phyloP scores from a whole-genome alignment of 2,329 filamentous ascomycete genomes.

The Nannizziopsis barbatae region DNA sequence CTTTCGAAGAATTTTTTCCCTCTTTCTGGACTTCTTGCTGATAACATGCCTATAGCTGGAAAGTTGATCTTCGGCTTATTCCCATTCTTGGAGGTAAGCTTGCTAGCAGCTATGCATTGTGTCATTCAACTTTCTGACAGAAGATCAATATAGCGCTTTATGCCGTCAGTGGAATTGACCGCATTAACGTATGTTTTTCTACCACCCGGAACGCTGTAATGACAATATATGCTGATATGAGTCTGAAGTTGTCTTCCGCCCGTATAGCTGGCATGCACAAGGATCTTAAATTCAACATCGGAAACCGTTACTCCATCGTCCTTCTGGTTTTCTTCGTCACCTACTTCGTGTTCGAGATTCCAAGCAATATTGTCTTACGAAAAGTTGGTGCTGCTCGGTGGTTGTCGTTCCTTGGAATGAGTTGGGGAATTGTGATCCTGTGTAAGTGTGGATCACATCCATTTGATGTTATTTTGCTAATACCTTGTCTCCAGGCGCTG shows the following conservation, averaged over 20 bases:
- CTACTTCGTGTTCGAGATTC: slow-evolving; percentile 60
- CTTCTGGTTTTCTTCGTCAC: slow-evolving; percentile 64
- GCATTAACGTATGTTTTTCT: slow-evolving; percentile 9
- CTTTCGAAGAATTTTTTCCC: background rate
- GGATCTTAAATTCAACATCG: slow-evolving; percentile 22
- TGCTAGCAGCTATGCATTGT: background rate
- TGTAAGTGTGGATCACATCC: slow-evolving; percentile 12
- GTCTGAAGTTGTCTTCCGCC: slow-evolving; percentile 31
- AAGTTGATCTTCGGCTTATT: slow-evolving; percentile 11
- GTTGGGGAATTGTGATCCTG: slow-evolving; percentile 20
- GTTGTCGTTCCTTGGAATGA: slow-evolving; percentile 20
- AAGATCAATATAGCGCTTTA: slow-evolving; percentile 5
- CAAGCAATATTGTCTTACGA: slow-evolving; percentile 57
- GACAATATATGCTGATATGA: too few species aligned
- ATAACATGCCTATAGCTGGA: background rate
- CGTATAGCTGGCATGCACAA: slow-evolving; percentile 50
- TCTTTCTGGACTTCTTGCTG: background rate
- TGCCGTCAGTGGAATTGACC: slow-evolving; percentile 11
- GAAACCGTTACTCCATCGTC: slow-evolving; percentile 41
- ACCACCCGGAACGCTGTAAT: too few species aligned
- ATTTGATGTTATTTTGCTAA: slow-evolving; percentile 1
- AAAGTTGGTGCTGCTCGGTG: slow-evolving; percentile 45
- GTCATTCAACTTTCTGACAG: too few species aligned
- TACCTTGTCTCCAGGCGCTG: slow-evolving; percentile 9
- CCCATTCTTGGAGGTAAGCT: slow-evolving; percentile 9